Evolutionary conservation across 2,329 filamentous ascomycete species (phyloP).

Genomic region (Fusarium sublunatum): DNA sequence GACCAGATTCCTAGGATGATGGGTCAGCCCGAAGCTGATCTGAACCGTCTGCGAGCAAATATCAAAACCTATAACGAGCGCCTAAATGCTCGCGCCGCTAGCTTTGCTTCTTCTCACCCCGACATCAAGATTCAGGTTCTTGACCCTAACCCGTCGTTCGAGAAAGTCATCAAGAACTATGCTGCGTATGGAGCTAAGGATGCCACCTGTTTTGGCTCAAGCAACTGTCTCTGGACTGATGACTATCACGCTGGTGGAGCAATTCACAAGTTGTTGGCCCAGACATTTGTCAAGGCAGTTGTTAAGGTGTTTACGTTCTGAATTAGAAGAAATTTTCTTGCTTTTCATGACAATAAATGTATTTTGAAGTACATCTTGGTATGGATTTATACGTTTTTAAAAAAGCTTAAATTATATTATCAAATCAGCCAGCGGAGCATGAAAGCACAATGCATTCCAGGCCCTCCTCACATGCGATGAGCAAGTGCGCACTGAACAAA

Average conservation of each 20-base stretch:
- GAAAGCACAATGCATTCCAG: too few relatives aligned
- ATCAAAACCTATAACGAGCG: slow-evolving; percentile 32
- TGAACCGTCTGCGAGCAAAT: slow-evolving; percentile 17
- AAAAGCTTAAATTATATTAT: too few relatives aligned
- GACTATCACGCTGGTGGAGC: slow-evolving; percentile 34
- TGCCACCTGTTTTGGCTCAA: slow-evolving; percentile 29
- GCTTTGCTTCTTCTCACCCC: slow-evolving; percentile 16
- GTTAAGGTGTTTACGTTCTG: slow-evolving; percentile 3
- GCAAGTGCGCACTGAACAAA: too few relatives aligned
- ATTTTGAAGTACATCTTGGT: not conserved
- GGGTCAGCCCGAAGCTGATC: slow-evolving; percentile 18
- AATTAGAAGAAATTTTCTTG: too few relatives aligned
- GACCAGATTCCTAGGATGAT: slow-evolving; percentile 32
- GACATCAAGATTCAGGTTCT: slow-evolving; percentile 22
- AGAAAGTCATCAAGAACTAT: slow-evolving; percentile 15
- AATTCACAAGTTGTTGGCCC: slow-evolving; percentile 34
- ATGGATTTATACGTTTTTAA: not conserved
- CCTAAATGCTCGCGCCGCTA: slow-evolving; percentile 11
- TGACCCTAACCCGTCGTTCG: slow-evolving; percentile 29
- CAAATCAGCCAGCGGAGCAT: too few relatives aligned
- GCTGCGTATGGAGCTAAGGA: slow-evolving; percentile 31
- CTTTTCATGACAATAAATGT: not conserved
- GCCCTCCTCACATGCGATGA: too few relatives aligned
- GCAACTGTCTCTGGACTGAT: slow-evolving; percentile 35
- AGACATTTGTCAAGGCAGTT: slow-evolving; percentile 21